Evolutionary conservation across 106 monocot genomes (phyloP).

Genomic region (Apostasia ramifera): DNA sequence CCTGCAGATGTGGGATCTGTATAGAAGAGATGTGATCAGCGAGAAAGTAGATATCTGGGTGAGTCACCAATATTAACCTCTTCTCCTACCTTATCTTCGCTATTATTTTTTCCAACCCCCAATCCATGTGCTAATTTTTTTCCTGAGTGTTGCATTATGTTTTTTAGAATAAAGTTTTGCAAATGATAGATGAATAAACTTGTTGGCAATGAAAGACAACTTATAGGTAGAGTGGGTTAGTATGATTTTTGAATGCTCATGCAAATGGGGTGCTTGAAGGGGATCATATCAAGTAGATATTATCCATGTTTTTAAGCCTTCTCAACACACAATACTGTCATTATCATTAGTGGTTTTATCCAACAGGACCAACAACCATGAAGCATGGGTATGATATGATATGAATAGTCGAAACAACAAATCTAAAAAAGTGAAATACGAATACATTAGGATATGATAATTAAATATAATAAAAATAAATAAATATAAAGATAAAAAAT

Average conservation of each 20-base stretch:
- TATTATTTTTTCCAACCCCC: too few relatives aligned
- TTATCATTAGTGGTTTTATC: too few relatives aligned
- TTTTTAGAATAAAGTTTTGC: background rate
- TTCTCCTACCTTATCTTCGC: background rate
- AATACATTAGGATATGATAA: background rate
- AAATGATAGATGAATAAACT: background rate
- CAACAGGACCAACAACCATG: too few relatives aligned
- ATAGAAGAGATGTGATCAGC: conserved; percentile 1
- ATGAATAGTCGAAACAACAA: too few relatives aligned
- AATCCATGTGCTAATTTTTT: background rate
- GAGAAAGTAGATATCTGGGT: conserved; percentile 15
- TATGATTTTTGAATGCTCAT: background rate
- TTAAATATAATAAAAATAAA: background rate
- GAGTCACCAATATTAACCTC: background rate
- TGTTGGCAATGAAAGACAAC: too few relatives aligned
- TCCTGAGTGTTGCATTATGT: background rate
- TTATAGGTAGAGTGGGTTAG: too few relatives aligned
- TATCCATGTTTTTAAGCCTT: background rate
- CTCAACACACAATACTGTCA: background rate
- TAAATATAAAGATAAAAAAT: background rate
- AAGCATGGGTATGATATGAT: too few relatives aligned
- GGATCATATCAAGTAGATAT: background rate
- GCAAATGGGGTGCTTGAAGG: background rate
- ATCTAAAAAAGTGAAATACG: background rate
- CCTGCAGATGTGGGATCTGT: conserved; percentile 16